Evolutionary conservation across 2,329 filamentous ascomycete genomes (phyloP), one percentile per base, ranked within the genome.

Genomic region (Sclerotinia nivalis): DNA sequence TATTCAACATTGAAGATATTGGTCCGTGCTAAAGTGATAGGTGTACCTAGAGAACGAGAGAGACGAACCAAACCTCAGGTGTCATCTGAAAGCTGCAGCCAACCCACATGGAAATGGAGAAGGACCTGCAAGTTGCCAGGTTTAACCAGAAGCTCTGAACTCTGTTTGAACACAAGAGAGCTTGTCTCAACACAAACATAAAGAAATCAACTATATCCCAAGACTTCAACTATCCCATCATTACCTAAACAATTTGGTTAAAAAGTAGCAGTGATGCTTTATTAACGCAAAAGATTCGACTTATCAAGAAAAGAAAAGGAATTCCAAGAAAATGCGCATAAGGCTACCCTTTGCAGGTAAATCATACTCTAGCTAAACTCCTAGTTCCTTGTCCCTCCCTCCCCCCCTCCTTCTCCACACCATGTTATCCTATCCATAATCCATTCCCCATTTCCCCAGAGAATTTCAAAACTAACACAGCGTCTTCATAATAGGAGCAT

Each of bases 341-440:
- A 89, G 94, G 78, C 87, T 93, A 77, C 91, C 92, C 69, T 97
- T 97, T 79, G 93, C 93, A 83, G 92, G 94, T 96, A 84, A 78
- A 88, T 73, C 37, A n/a, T 22, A 66, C 66, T 56, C n/a, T 62
- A 40, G 34, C 31, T 31, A 52, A 60, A 13, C 37, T 64, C 40
- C 49, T 65, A 55, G 67, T 68, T 47, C 34, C 66, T 47, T 69
- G 58, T 31, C 49, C 52, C 55, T 69, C 52, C 59, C 31, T 34
- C 52, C 55, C 68, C 52, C 59, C 31, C 31, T 28, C n/a, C 58
- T 69, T 69, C 58, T 69, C 58, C 58, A 64, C 66, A 47, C 59
- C 13, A 58, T 43, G 40, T 43, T 18, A 43, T 45, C 28, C 28
- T 34, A 47, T 64, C 61, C 62, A 34, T 67, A 37, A 34, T 50